These are phyloP conservation scores for Vitis rotundifolia DNA, from an alignment of 164 flowering plant genomes.

Conservation along the genomic window DNA sequence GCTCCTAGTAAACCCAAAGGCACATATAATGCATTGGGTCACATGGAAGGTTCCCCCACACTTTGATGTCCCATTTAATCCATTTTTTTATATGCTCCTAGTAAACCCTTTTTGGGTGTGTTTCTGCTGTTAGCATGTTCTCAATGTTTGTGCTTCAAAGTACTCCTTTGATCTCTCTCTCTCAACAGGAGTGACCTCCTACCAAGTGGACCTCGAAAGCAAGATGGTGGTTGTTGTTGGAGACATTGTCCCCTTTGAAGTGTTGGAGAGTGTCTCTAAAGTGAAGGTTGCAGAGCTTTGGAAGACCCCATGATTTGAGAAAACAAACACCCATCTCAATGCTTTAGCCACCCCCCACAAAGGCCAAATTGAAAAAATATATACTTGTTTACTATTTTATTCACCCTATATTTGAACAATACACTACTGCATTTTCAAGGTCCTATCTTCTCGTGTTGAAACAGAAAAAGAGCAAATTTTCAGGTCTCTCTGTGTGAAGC, in stretches of 20 bases:
- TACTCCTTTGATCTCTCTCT: background rate
- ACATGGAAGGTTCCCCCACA: too few species aligned
- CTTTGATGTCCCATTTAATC: too few species aligned
- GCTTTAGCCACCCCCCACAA: conserved; percentile 12
- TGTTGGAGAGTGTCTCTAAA: conserved; percentile 81
- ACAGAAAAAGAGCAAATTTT: too few species aligned
- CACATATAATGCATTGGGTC: too few species aligned
- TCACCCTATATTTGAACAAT: background rate
- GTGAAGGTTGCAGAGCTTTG: conserved; percentile 79
- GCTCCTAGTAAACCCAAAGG: too few species aligned
- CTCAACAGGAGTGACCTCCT: conserved; percentile 78
- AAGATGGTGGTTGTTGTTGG: conserved; percentile 88
- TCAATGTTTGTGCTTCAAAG: background rate
- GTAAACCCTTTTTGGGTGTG: too few species aligned
- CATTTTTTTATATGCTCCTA: too few species aligned
- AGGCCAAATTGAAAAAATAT: background rate
- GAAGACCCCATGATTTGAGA: conserved; percentile 30
- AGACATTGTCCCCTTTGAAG: conserved; percentile 78
- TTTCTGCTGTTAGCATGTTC: too few species aligned
- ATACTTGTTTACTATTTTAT: background rate
- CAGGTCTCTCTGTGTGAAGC: too few species aligned
- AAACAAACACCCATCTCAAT: background rate
- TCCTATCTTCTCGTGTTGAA: too few species aligned
- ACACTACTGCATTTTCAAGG: too few species aligned
- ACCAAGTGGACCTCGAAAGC: conserved; percentile 79